Base-by-base conservation (phyloP, 768 basidiomycete genomes). In the Vararia minispora region DNA sequence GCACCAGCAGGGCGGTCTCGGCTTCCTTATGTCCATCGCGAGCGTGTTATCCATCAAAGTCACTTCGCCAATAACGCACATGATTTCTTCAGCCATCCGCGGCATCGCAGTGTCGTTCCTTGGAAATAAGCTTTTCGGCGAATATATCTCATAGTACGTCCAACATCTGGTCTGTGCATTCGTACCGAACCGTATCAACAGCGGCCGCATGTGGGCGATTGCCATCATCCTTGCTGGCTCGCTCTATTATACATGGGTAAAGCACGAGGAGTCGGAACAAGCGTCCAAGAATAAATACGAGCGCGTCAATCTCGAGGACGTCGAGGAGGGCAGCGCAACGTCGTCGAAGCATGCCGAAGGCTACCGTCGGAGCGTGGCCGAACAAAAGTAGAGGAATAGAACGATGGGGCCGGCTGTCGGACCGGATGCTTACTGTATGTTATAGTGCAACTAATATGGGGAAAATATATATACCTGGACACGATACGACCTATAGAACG, bases 61-160 rank as follows among this genome's bases (percentile, higher is more conserved):
- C 44, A 98, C 92, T 6, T 94, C 90, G 1, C 92, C 92, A 11
- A 90, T 97, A 56, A 92, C 92, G 2, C 92, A 98, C 58, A 98
- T 97, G 92, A 66, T 95, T 20, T 92, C 89, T 3, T 90, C 90
- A 9, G 92, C 94, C 14, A 88, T 94, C 4, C 83, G 92, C 38
- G 91, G 94, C 13, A 92, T 97, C 20, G 78, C 89, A 1, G 87
- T 82, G n/a, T 87, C 89, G 4, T 55, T 92, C 31, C 66, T 95
- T 11, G 87, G 79, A 17, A 68, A 83, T 57, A 83, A 72, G 74
- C 46, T 88, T 14, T 95, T 95, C 61, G 55, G 64, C 20, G 92
- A 98, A 34, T 54, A 86, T 42, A 74, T 97, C 47, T 82, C 85
- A 4, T 66, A 61, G 88, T 83, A 57, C 55, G 81, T 69, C 4